Evolutionary conservation across 176 grass and related monocot species (phyloP).

Genomic region (Pontederia crassipes): DNA sequence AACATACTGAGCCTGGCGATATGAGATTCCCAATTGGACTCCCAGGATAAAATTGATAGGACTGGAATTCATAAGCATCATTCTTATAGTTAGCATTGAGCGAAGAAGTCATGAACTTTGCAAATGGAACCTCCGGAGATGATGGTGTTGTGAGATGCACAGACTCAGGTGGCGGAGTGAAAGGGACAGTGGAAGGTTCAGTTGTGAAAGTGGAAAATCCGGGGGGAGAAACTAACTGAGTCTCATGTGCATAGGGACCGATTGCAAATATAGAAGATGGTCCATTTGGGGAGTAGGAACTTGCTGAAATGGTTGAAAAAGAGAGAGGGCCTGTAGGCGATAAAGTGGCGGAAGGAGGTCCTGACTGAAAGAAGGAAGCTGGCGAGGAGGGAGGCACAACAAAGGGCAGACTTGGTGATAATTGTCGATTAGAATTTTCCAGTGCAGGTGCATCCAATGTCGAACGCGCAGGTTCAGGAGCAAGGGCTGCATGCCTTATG

Average conservation of each 20-base stretch:
- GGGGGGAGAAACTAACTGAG: slow-evolving; percentile 16
- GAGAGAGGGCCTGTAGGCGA: slow-evolving; percentile 49
- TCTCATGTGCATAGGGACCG: slow-evolving; percentile 18
- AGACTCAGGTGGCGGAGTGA: slow-evolving; percentile 11
- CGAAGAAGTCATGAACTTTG: slow-evolving; percentile 25
- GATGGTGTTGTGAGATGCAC: slow-evolving; percentile 19
- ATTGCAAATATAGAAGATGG: slow-evolving; percentile 14
- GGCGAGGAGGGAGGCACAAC: slow-evolving; percentile 86
- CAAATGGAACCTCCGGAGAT: slow-evolving; percentile 14
- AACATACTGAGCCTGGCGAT: slow-evolving; percentile 11
- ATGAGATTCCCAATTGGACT: slow-evolving; percentile 18
- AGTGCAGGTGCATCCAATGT: slow-evolving; percentile 36
- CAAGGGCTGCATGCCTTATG: slow-evolving; percentile 61
- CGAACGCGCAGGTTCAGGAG: slow-evolving; percentile 40
- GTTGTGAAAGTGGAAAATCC: slow-evolving; percentile 19
- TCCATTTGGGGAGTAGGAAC: slow-evolving; percentile 18
- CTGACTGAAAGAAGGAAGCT: slow-evolving; percentile 78
- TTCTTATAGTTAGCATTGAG: slow-evolving; percentile 3
- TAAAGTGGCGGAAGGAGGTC: slow-evolving; percentile 50
- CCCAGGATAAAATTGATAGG: slow-evolving; percentile 16
- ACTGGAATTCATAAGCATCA: neutral
- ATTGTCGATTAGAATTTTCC: slow-evolving; percentile 46
- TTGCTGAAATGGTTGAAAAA: slow-evolving; percentile 46
- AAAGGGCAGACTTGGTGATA: slow-evolving; percentile 50
- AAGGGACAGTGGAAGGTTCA: slow-evolving; percentile 10